Evolutionary conservation across 2,329 filamentous ascomycete genomes (phyloP).

Genomic region (Fusarium fracticaudum): DNA sequence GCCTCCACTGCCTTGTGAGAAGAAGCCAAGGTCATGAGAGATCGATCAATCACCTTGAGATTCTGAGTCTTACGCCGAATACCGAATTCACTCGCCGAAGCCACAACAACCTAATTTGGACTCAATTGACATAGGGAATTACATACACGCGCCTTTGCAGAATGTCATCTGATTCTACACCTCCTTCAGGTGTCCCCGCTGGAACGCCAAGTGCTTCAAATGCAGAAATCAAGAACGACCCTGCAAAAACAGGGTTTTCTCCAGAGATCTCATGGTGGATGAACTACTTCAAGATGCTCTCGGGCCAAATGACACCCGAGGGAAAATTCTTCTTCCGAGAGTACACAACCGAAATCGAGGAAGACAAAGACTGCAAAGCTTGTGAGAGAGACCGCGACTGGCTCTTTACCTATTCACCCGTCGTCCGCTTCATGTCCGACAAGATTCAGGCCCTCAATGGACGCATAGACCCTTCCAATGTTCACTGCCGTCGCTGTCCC

Average conservation of each 20-base stretch:
- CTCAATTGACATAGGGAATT: neutral
- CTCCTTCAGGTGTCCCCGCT: constrained; percentile 23
- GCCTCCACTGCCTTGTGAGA: constrained; percentile 11
- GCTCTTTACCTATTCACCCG: constrained; percentile 84
- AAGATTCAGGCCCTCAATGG: constrained; percentile 84
- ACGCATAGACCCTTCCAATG: constrained; percentile 75
- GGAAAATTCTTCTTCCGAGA: constrained; percentile 81
- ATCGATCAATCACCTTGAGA: constrained; percentile 15
- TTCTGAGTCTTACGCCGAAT: constrained; percentile 1
- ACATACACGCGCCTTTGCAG: neutral
- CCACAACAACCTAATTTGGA: neutral
- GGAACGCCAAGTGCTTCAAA: constrained; percentile 26
- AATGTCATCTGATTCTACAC: constrained; percentile 36
- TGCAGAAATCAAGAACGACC: constrained; percentile 64
- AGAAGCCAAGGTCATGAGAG: constrained; percentile 17
- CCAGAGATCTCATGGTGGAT: constrained; percentile 73
- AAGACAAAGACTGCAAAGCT: constrained; percentile 78
- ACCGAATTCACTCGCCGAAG: constrained; percentile 1
- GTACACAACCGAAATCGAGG: constrained; percentile 78
- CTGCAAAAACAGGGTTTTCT: constrained; percentile 70
- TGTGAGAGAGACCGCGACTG: constrained; percentile 88
- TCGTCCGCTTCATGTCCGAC: constrained; percentile 86
- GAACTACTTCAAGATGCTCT: constrained; percentile 86
- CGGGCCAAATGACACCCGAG: constrained; percentile 74
- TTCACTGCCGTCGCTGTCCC: constrained; percentile 83